Percentiles rank a stretch among this genome's conserved stretches.
These are phyloP conservation scores for Chaetomium sp. DNA, from an alignment of 2,329 filamentous ascomycete genomes.

Conservation along the genomic window DNA sequence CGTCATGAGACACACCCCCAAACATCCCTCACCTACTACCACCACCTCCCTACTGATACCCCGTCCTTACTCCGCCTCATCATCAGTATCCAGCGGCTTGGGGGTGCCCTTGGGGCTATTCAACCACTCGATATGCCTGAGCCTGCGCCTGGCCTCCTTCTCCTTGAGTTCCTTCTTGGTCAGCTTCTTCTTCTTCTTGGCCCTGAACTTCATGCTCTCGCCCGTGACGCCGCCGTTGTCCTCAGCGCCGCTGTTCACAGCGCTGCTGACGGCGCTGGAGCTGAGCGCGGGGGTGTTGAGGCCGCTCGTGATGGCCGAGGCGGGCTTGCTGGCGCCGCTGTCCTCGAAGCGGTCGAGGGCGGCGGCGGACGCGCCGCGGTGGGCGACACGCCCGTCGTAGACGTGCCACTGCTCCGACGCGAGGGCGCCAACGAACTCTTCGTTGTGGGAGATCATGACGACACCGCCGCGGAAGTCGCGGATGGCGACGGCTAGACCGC, in stretches of 20 bases:
- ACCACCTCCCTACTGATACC: neutral
- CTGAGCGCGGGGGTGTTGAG: slow-evolving; percentile 59
- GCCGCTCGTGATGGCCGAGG: slow-evolving; percentile 62
- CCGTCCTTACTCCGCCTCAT: slow-evolving; percentile 54
- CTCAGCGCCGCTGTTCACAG: slow-evolving; percentile 81
- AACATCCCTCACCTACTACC: neutral
- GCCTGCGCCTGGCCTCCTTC: slow-evolving; percentile 78
- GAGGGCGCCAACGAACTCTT: slow-evolving; percentile 95
- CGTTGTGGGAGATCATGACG: slow-evolving; percentile 99
- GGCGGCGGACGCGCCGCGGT: slow-evolving; percentile 76
- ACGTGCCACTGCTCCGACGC: slow-evolving; percentile 98
- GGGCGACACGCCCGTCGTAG: slow-evolving; percentile 80
- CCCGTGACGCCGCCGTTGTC: slow-evolving; percentile 56
- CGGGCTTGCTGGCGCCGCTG: slow-evolving; percentile 58
- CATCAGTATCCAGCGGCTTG: slow-evolving; percentile 74
- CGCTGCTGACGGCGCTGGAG: slow-evolving; percentile 59
- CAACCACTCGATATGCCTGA: slow-evolving; percentile 84
- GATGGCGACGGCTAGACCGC: slow-evolving; percentile 95
- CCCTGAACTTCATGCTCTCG: slow-evolving; percentile 77
- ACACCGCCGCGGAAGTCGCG: slow-evolving; percentile 98
- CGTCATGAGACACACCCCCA: neutral
- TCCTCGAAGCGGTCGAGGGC: slow-evolving; percentile 87
- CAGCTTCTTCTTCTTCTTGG: slow-evolving; percentile 97
- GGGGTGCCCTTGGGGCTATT: slow-evolving; percentile 85
- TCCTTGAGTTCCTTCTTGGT: slow-evolving; percentile 97